Evolutionary conservation across 257 asterid species (phyloP), one percentile per base, ranked within the genome.

Genomic region (Solanum commersonii): DNA sequence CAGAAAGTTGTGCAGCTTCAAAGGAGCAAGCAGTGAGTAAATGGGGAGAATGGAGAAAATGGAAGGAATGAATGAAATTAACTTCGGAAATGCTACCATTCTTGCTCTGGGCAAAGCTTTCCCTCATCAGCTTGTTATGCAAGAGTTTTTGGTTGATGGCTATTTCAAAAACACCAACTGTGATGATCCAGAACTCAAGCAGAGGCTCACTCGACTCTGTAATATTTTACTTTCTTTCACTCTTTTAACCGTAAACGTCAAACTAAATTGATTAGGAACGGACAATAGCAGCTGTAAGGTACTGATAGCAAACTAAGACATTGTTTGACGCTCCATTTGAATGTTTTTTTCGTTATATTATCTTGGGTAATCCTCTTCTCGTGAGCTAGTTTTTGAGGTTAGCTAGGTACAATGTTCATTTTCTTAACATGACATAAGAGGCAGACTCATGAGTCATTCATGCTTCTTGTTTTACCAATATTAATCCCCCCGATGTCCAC

Each of bases 111-210:
- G 99, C 49, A 96, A 96, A 87, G 99, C 99, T 86, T 96, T 96
- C 52, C 98, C 98, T 59, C 99, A 94, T 88, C 99, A 96, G 90
- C 98, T 96, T 10, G 98, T 96, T 67, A 93, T 96, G 92, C 99
- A 96, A 84, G 99, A 96, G 68, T 92, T 93, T 88, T 78, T 96
- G 85, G 99, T 95, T 11, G 99, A 96, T 91, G 99, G 96, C 83
- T 96, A 96, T 87, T 95, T 96, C 94, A 92, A 84, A 88, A 93
- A 90, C 94, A 95, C 98, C 88, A 93, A 96, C 44, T 95, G 97
- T 46, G 94, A 95, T 29, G 97, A 96, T 89, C 95, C 94, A 63
- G 95, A 91, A 13, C 96, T 96, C 84, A 95, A 93, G 92, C 93
- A 92, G 92, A 96, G 95, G 94, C 98, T 96, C 90, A 91, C 95